phyloP scores from a whole-genome alignment of 805 yeast species.

The Saccharomyces kudriavzevii region DNA sequence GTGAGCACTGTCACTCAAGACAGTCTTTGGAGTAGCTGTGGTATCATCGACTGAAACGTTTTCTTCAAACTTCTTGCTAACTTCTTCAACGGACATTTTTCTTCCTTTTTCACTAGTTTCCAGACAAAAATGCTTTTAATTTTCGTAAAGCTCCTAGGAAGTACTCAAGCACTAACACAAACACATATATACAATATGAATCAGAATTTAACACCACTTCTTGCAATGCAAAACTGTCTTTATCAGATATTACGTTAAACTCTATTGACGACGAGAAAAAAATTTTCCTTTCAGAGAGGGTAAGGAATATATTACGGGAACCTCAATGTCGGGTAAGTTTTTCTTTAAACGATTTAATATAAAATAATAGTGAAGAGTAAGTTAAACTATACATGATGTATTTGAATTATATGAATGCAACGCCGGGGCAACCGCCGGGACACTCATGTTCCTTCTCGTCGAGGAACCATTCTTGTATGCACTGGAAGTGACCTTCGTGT shows the following conservation, averaged over 20 bases:
- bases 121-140: neutral
- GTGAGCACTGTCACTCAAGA: conserved; percentile 22
- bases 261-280: neutral
- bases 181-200: neutral
- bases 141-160: neutral
- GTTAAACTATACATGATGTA: neutral
- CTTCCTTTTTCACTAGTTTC: neutral
- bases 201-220: neutral
- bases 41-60: conserved; percentile 18
- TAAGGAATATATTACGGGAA: neutral
- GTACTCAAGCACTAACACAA: neutral
- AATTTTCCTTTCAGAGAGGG: neutral
- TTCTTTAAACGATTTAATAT: neutral
- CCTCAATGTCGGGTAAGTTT: neutral
- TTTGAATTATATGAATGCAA: neutral
- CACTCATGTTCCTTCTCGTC: conserved; percentile 59
- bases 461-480: conserved; percentile 71
- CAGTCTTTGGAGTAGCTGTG: conserved; percentile 22
- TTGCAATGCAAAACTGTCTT: neutral
- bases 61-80: conserved; percentile 27
- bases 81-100: conserved; percentile 32
- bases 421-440: conserved; percentile 54
- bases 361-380: neutral
- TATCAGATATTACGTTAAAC: neutral
- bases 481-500: conserved; percentile 77